Conservation (phyloP, 2,329 filamentous ascomycete genomes). For the Trichoderma simmonsii region DNA sequence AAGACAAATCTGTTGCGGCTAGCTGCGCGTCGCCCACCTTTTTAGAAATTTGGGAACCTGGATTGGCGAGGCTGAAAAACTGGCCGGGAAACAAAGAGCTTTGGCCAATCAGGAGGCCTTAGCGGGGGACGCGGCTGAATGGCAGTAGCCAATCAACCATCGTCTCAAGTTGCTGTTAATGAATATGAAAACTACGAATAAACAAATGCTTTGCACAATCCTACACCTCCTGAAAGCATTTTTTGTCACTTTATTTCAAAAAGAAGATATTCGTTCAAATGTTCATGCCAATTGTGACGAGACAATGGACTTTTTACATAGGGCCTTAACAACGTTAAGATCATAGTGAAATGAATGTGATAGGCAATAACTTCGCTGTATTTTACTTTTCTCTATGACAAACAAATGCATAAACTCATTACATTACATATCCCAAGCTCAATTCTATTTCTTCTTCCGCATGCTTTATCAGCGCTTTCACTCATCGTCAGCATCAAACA, state of each 20-base stretch:
- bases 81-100: constrained; percentile 29
- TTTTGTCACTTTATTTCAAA: too few relatives aligned
- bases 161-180: background rate
- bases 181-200: background rate
- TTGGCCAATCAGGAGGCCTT: constrained; percentile 31
- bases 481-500: constrained; percentile 29
- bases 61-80: constrained; percentile 28
- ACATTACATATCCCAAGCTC: background rate
- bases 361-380: background rate
- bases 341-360: background rate
- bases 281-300: background rate
- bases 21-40: constrained; percentile 26
- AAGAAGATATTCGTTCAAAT: background rate
- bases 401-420: constrained; percentile 3
- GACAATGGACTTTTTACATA: background rate
- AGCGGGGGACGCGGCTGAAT: constrained; percentile 1
- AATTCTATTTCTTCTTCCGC: background rate
- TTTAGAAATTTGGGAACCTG: constrained; percentile 32
- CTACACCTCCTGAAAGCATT: too few relatives aligned
- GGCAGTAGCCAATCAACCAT: background rate
- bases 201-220: too few relatives aligned
- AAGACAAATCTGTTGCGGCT: background rate
- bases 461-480: background rate
- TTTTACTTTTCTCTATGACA: background rate
- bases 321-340: background rate